phyloP scores from a whole-genome alignment of 208 protist genomes.

The Trypanosomatidae sp. region DNA sequence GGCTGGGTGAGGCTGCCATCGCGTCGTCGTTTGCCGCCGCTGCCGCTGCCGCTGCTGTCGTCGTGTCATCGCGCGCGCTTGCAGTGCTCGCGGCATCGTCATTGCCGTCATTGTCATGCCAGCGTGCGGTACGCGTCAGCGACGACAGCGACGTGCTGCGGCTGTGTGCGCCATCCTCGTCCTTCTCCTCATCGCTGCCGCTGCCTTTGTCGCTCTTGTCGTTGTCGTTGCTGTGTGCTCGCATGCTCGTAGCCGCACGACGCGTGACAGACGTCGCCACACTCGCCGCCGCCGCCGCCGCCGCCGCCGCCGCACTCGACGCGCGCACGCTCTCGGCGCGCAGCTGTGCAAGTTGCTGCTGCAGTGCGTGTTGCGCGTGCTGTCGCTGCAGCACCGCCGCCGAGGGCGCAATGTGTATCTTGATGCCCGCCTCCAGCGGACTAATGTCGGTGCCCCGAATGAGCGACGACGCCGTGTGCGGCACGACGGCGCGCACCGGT shows the following conservation, averaged over 20 bases:
- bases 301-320: not conserved
- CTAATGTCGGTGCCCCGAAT: constrained; percentile 72
- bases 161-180: too few species aligned
- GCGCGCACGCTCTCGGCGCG: constrained; percentile 3
- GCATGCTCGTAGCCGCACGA: not conserved
- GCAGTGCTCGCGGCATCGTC: too few species aligned
- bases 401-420: constrained; percentile 78
- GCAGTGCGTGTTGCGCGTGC: constrained; percentile 17
- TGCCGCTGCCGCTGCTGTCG: too few species aligned
- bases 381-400: constrained; percentile 27
- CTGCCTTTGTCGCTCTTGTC: not conserved
- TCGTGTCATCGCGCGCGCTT: too few species aligned
- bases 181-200: not conserved
- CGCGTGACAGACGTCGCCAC: not conserved
- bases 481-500: constrained; percentile 55
- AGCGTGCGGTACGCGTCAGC: too few species aligned
- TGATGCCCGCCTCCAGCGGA: constrained; percentile 66
- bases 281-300: not conserved
- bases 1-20: too few species aligned
- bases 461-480: constrained; percentile 60
- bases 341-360: constrained; percentile 12
- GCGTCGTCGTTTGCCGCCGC: too few species aligned
- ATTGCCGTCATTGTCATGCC: too few species aligned
- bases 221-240: not conserved
- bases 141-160: too few species aligned